A percentile compares a stretch with the other conserved stretches of the same genome.
Evolutionary conservation across 2,329 filamentous ascomycete species (phyloP).

Genomic region (Cryphonectria parasitica): DNA sequence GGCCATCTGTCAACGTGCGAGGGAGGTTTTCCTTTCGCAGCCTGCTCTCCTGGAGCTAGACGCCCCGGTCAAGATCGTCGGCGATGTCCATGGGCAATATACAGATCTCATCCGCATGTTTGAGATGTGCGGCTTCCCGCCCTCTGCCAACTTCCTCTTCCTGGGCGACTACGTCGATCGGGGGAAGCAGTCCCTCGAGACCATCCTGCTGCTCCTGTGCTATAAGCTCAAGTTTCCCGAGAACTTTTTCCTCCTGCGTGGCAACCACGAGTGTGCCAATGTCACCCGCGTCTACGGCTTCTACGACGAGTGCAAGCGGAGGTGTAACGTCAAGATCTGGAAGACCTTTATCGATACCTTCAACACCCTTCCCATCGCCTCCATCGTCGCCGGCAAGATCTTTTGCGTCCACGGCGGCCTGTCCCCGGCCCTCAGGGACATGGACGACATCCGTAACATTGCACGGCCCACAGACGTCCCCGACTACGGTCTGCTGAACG

Average conservation of each 20-base stretch:
- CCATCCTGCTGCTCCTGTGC: conserved; percentile 87
- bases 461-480: conserved; percentile 95
- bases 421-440: conserved; percentile 88
- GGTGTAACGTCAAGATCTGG: conserved; percentile 97
- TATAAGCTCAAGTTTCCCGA: conserved; percentile 98
- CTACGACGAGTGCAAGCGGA: conserved; percentile 96
- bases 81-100: conserved; percentile 95
- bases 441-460: conserved; percentile 98
- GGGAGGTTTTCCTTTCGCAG: conserved; percentile 88
- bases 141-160: conserved; percentile 89
- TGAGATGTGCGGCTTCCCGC: conserved; percentile 97
- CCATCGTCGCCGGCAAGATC: conserved; percentile 97
- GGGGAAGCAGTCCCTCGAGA: conserved; percentile 94
- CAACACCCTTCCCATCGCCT: conserved; percentile 91
- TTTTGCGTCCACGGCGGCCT: conserved; percentile 96
- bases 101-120: conserved; percentile 96
- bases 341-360: conserved; percentile 98
- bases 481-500: conserved; percentile 93
- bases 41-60: conserved; percentile 90
- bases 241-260: conserved; percentile 93
- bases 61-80: conserved; percentile 96
- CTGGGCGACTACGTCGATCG: conserved; percentile 96
- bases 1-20: conserved; percentile 85
- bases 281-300: conserved; percentile 96
- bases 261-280: conserved; percentile 96